Conservation (phyloP, 306 rosid species). For the Parietaria judaica region DNA sequence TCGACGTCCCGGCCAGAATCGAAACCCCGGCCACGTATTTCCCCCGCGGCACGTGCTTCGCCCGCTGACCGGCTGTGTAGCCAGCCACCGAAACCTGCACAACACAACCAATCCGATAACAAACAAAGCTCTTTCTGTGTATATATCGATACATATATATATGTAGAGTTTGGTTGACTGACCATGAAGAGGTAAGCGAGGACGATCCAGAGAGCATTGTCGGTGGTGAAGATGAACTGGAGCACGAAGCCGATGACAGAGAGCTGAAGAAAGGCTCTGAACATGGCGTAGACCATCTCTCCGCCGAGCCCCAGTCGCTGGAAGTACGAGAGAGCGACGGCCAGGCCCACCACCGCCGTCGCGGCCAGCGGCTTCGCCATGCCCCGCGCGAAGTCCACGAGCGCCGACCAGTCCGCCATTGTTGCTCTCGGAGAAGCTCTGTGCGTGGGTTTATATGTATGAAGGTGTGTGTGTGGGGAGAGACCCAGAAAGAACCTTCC, state of each 20-base stretch:
- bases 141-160: too few species aligned
- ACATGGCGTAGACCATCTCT: slow-evolving; percentile 62
- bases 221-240: slow-evolving; percentile 70
- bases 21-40: slow-evolving; percentile 74
- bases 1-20: slow-evolving; percentile 64
- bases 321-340: slow-evolving; percentile 45
- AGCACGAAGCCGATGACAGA: slow-evolving; percentile 84
- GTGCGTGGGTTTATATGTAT: neutral
- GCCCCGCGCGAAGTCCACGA: slow-evolving; percentile 50
- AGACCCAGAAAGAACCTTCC: slow-evolving; percentile 15
- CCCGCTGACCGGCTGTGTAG: slow-evolving; percentile 88
- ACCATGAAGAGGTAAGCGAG: slow-evolving; percentile 95
- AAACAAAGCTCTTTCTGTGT: too few species aligned
- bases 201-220: slow-evolving; percentile 61
- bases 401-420: neutral
- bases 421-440: neutral
- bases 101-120: too few species aligned
- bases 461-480: neutral
- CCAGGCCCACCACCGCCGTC: slow-evolving; percentile 55
- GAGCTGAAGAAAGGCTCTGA: slow-evolving; percentile 78
- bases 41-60: slow-evolving; percentile 81
- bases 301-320: slow-evolving; percentile 66
- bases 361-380: slow-evolving; percentile 76
- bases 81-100: slow-evolving; percentile 74
- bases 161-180: neutral